Evolutionary conservation across 805 yeast genomes (phyloP).

Genomic region (Schizosaccharomyces lindneri): DNA sequence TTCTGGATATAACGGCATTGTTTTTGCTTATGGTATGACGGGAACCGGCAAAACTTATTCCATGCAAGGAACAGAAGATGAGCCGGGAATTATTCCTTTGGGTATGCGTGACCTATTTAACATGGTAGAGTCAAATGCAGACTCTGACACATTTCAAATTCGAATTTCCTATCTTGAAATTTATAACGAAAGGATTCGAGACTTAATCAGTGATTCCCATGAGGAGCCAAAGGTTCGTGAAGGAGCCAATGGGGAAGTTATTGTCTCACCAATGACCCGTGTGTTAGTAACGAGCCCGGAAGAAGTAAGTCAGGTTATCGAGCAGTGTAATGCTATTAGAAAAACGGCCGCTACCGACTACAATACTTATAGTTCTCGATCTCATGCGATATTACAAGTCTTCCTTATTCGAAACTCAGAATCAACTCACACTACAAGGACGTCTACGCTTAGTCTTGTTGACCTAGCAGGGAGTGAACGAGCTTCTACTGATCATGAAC

Average conservation of each 20-base stretch:
- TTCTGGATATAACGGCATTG: slow-evolving; percentile 34
- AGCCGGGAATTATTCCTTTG: slow-evolving; percentile 48
- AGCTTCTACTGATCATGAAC: slow-evolving; percentile 45
- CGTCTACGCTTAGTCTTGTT: slow-evolving; percentile 56
- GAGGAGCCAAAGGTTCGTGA: slow-evolving; percentile 57
- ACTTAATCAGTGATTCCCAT: slow-evolving; percentile 26
- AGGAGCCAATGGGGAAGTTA: slow-evolving; percentile 44
- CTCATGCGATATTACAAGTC: slow-evolving; percentile 71
- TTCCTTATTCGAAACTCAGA: slow-evolving; percentile 16
- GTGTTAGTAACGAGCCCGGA: slow-evolving; percentile 28
- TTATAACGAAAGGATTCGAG: slow-evolving; percentile 68
- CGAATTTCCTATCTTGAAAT: slow-evolving; percentile 59
- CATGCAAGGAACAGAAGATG: slow-evolving; percentile 44
- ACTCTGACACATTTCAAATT: slow-evolving; percentile 20
- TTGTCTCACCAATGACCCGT: slow-evolving; percentile 49
- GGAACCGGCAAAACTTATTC: slow-evolving; percentile 80
- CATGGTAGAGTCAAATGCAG: slow-evolving; percentile 15
- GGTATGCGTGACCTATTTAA: slow-evolving; percentile 38
- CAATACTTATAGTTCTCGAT: slow-evolving; percentile 66
- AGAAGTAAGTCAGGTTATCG: slow-evolving; percentile 36
- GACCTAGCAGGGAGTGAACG: slow-evolving; percentile 95
- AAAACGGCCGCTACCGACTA: slow-evolving; percentile 75
- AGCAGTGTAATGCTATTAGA: slow-evolving; percentile 47
- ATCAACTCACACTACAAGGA: slow-evolving; percentile 4
- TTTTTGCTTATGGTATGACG: slow-evolving; percentile 87